Evolutionary conservation across 306 rosid species (phyloP).

Genomic region (Cicer arietinum): DNA sequence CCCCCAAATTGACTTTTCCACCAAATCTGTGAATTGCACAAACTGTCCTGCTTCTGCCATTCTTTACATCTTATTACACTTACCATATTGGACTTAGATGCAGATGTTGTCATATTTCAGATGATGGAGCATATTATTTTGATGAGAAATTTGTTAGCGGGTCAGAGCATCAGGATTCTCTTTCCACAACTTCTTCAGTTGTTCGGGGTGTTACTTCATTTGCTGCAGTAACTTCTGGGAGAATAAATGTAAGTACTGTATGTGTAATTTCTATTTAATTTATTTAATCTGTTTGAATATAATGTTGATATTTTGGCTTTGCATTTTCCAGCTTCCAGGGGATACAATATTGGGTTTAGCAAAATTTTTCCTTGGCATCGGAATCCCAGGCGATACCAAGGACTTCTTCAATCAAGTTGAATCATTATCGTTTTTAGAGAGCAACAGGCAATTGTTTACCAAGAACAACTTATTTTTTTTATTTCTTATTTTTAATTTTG

Average conservation of each 20-base stretch:
- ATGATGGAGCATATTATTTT: constrained; percentile 86
- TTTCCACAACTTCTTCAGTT: constrained; percentile 89
- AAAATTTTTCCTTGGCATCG: constrained; percentile 87
- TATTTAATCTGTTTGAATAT: constrained; percentile 5
- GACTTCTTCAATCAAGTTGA: constrained; percentile 92
- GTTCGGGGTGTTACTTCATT: constrained; percentile 83
- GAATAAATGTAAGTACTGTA: constrained; percentile 67
- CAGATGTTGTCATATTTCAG: constrained; percentile 53
- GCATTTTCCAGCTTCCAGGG: constrained; percentile 72
- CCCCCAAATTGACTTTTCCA: neutral
- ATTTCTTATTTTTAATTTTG: neutral
- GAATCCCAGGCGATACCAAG: constrained; percentile 89
- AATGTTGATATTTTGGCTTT: constrained; percentile 50
- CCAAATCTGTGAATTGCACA: constrained; percentile 1
- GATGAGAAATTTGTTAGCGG: constrained; percentile 83
- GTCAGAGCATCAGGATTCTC: constrained; percentile 72
- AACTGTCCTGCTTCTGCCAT: constrained; percentile 15
- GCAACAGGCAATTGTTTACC: constrained; percentile 67
- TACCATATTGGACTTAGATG: constrained; percentile 34
- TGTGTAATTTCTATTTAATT: constrained; percentile 22
- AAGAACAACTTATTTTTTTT: neutral
- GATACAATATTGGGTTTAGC: constrained; percentile 89
- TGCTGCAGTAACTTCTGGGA: constrained; percentile 72
- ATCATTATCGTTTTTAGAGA: constrained; percentile 80
- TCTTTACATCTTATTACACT: constrained; percentile 36